Percentiles rank a stretch among this genome's conserved stretches.
phyloP scores from a whole-genome alignment of 805 yeast species.

The Ogataea minuta region DNA sequence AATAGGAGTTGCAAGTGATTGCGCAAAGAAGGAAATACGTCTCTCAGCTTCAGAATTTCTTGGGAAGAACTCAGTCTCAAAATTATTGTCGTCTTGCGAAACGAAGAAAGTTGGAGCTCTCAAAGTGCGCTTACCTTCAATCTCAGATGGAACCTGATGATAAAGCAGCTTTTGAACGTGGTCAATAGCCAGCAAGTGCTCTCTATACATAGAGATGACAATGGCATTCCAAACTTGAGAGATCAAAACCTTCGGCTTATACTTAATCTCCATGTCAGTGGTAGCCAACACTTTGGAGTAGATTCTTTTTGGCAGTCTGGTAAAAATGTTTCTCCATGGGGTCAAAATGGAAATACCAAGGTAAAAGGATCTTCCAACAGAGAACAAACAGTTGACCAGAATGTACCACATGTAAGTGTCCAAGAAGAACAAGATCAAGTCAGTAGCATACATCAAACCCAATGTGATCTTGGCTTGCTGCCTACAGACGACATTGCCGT shows the following conservation, averaged over 20 bases:
- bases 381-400: constrained; percentile 89
- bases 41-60: constrained; percentile 97
- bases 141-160: constrained; percentile 97
- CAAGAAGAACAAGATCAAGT: constrained; percentile 91
- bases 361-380: constrained; percentile 97
- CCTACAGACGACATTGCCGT: constrained; percentile 67
- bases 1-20: constrained; percentile 96
- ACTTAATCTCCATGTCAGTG: constrained; percentile 98
- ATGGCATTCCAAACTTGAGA: constrained; percentile 99
- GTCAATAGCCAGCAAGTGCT: constrained; percentile 95
- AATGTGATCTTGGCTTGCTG: constrained; percentile 87
- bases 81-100: constrained; percentile 92
- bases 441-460: constrained; percentile 91
- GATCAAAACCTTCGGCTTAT: constrained; percentile 96
- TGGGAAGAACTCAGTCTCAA: constrained; percentile 97
- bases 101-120: constrained; percentile 99
- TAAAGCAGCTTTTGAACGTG: constrained; percentile 96
- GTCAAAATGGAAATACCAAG: constrained; percentile 98
- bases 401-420: constrained; percentile 99
- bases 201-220: constrained; percentile 99
- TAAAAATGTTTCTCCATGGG: constrained; percentile 99
- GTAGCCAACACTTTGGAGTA: constrained; percentile 97
- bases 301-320: constrained; percentile 97
- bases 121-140: constrained; percentile 96
- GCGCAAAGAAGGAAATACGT: constrained; percentile 99